Percentiles rank a stretch among this genome's conserved stretches.
These are phyloP conservation scores for Fraxinus paxiana DNA, from an alignment of 305 asterid species.

Conservation along the genomic window DNA sequence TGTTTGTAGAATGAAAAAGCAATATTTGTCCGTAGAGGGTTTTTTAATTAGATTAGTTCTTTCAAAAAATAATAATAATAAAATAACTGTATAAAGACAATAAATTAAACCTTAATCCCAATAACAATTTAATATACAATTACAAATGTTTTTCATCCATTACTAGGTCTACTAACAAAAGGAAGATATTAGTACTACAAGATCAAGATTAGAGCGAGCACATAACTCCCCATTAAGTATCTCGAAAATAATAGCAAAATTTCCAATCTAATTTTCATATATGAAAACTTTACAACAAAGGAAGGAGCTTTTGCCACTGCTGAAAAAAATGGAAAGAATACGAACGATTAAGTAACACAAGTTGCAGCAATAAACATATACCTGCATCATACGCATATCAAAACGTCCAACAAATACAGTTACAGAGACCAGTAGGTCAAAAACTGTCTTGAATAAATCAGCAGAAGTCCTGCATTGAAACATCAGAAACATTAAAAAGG, in stretches of 20 bases:
- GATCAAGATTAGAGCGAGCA: background rate
- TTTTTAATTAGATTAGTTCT: background rate
- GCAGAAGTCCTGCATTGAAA: conserved; percentile 80
- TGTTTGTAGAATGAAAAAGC: background rate
- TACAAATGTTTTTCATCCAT: background rate
- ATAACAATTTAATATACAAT: background rate
- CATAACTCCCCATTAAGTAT: background rate
- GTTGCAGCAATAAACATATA: conserved; percentile 22
- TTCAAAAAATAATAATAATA: background rate
- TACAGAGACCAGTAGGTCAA: conserved; percentile 92
- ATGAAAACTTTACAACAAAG: background rate
- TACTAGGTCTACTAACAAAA: background rate
- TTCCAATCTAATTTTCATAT: background rate
- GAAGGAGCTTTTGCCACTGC: background rate
- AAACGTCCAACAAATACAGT: conserved; percentile 97
- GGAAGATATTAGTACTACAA: background rate
- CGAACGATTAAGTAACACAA: conserved; percentile 4
- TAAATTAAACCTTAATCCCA: background rate
- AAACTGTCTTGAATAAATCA: conserved; percentile 91
- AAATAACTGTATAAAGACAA: background rate
- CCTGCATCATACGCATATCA: conserved; percentile 99
- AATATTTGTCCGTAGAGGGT: background rate
- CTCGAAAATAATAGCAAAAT: background rate
- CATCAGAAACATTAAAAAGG: conserved; percentile 27
- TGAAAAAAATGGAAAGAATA: background rate